Evolutionary conservation across 768 basidiomycete genomes (phyloP).

Genomic region (Multifurca ochricompacta): DNA sequence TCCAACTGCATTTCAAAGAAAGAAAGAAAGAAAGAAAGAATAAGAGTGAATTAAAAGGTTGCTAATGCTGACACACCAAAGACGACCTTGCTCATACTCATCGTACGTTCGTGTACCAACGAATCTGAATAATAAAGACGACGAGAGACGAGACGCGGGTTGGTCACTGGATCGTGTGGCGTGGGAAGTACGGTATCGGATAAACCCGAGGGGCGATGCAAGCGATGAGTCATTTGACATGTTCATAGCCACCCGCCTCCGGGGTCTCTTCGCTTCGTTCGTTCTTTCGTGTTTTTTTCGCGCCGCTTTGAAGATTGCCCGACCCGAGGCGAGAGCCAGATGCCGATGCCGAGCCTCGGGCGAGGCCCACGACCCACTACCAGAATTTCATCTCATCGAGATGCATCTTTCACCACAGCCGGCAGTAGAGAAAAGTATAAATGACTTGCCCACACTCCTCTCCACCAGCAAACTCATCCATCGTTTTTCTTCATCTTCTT

Average conservation of each 20-base stretch:
- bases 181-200: neutral
- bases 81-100: constrained; percentile 73
- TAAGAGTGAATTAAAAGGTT: neutral
- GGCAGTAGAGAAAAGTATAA: neutral
- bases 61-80: constrained; percentile 40
- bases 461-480: neutral
- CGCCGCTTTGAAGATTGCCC: too few species aligned
- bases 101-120: constrained; percentile 21
- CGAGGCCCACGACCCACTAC: too few species aligned
- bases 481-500: neutral
- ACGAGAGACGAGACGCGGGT: too few species aligned
- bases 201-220: neutral
- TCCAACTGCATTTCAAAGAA: constrained; percentile 54
- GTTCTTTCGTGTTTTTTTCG: too few species aligned
- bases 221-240: neutral
- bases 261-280: too few species aligned
- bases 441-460: neutral
- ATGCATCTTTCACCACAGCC: too few species aligned
- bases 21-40: neutral
- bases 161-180: neutral
- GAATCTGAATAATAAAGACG: too few species aligned
- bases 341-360: too few species aligned
- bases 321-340: too few species aligned
- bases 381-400: too few species aligned
- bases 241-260: too few species aligned